Evolutionary conservation across 352 stramenopile species (phyloP), one percentile per base, ranked within the genome.

Genomic region (Globisporangium recalcitrans): DNA sequence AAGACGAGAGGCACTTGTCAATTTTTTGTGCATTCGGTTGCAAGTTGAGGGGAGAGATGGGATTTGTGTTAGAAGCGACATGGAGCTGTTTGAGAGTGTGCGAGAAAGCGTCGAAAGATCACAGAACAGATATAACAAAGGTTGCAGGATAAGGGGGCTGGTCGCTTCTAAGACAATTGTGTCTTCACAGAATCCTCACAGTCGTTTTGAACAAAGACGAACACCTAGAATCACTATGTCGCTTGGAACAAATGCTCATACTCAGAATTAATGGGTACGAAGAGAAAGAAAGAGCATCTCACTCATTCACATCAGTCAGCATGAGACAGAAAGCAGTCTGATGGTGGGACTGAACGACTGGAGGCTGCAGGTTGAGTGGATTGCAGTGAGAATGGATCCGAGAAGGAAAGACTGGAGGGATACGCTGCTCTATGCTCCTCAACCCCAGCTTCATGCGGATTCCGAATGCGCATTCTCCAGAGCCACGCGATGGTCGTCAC

Each of bases 11-110:
- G 52, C 34, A 19, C 16, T 46, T 46, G 38, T 16, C 38, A 52
- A 52, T 58, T 21, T 60, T 60, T 52, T 60, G 14, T 38, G 24
- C 47, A 16, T 51, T 60, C 27, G 16, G 53, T 60, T 60, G 53
- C 34, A 27, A 6, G 22, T 49, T 60, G 14, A 36, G 54, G 36
- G 22, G 31, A 44, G 38, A 3, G 4, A 4, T n/a, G 36, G 13
- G n/a, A 9, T 44, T 44, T 44, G 36, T 44, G 36, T 44, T 44
- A 21, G 1, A 44, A 44, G 36, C 14, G 36, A n/a, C 14, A 44
- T 14, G n/a, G n/a, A 38, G 32, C 0, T 8, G 5, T 31, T 31
- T 31, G 27, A 31, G n/a, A 34, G 5, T 10, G 29, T 11, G 31
- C 4, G 31, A 34, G 31, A n/a, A n/a, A n/a, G n/a, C n/a, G n/a